These are phyloP conservation scores for Hemileccinum impolitum DNA, from an alignment of 768 basidiomycete species.

Conservation along the genomic window DNA sequence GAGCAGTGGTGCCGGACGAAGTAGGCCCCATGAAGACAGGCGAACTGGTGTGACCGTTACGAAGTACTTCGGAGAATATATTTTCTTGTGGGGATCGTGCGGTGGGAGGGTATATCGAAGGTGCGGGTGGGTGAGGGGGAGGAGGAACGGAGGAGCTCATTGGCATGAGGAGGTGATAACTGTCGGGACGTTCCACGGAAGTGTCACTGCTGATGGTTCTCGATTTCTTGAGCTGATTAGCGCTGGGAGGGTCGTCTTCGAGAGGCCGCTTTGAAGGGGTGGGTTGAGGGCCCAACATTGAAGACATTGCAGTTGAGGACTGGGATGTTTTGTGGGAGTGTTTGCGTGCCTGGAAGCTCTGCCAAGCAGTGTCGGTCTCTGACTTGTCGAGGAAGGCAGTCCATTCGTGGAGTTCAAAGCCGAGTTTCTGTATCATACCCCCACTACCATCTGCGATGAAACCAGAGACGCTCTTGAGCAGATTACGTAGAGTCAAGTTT, in stretches of 20 bases:
- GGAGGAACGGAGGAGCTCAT: slow-evolving; percentile 42
- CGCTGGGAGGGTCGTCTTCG: slow-evolving; percentile 28
- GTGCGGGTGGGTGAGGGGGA: slow-evolving; percentile 31
- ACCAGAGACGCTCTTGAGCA: slow-evolving; percentile 68
- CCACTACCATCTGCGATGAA: slow-evolving; percentile 90
- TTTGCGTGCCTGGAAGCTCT: slow-evolving; percentile 79
- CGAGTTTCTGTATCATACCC: slow-evolving; percentile 71
- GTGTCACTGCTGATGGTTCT: slow-evolving; percentile 40
- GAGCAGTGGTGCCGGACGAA: slow-evolving; percentile 37
- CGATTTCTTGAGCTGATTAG: slow-evolving; percentile 48
- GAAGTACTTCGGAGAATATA: slow-evolving; percentile 62
- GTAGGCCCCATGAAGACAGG: slow-evolving; percentile 60
- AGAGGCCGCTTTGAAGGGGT: slow-evolving; percentile 21
- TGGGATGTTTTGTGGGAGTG: slow-evolving; percentile 28
- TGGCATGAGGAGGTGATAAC: slow-evolving; percentile 57
- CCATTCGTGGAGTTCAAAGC: slow-evolving; percentile 76
- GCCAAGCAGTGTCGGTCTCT: slow-evolving; percentile 93
- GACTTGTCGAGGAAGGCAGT: slow-evolving; percentile 78
- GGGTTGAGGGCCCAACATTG: slow-evolving; percentile 28
- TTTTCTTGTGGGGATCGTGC: slow-evolving; percentile 45
- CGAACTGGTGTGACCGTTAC: slow-evolving; percentile 45
- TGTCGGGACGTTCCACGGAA: slow-evolving; percentile 38
- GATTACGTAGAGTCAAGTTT: slow-evolving; percentile 77
- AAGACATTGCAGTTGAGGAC: slow-evolving; percentile 28
- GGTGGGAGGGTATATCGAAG: slow-evolving; percentile 44